Percentiles rank a stretch among this genome's conserved stretches.
Evolutionary conservation across 2,329 filamentous ascomycete species (phyloP).

Genomic region (Clonostachys chloroleuca): DNA sequence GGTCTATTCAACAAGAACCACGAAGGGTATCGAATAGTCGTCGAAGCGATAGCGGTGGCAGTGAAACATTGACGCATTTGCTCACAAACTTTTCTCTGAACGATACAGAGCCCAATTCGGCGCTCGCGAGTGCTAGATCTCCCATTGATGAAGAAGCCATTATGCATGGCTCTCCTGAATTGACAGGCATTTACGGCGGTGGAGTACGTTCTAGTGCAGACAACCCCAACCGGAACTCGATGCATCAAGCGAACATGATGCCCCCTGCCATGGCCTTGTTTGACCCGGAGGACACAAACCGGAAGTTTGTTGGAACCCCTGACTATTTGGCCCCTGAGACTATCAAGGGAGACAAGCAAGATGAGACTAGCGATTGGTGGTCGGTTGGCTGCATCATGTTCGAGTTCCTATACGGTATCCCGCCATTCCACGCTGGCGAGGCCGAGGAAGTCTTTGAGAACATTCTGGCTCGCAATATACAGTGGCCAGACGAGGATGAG

Average conservation of each 20-base stretch:
- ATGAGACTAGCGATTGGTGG: constrained; percentile 99
- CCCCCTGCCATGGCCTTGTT: constrained; percentile 92
- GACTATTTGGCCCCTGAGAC: constrained; percentile 97
- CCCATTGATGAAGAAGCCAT: constrained; percentile 74
- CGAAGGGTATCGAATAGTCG: constrained; percentile 68
- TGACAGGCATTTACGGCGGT: constrained; percentile 33
- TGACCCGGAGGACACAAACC: constrained; percentile 88
- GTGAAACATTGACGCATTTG: constrained; percentile 79
- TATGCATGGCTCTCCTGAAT: constrained; percentile 71
- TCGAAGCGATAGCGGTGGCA: constrained; percentile 88
- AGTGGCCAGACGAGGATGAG: constrained; percentile 84
- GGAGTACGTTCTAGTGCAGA: constrained; percentile 18
- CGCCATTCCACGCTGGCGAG: constrained; percentile 86
- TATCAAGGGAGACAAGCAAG: constrained; percentile 89
- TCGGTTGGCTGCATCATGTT: constrained; percentile 98
- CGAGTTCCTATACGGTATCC: constrained; percentile 89
- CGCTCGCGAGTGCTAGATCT: constrained; percentile 44
- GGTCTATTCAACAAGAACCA: constrained; percentile 52
- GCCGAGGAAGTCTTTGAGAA: constrained; percentile 97
- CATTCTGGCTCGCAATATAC: constrained; percentile 82
- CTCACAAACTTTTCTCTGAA: constrained; percentile 74
- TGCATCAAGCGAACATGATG: constrained; percentile 64
- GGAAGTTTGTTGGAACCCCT: constrained; percentile 92
- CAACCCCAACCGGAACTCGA: constrained; percentile 21
- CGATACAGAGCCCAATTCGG: constrained; percentile 33